Percentiles rank a stretch among this genome's conserved stretches.
phyloP scores from a whole-genome alignment of 805 yeast genomes.

The Metschnikowia lochheadii region DNA sequence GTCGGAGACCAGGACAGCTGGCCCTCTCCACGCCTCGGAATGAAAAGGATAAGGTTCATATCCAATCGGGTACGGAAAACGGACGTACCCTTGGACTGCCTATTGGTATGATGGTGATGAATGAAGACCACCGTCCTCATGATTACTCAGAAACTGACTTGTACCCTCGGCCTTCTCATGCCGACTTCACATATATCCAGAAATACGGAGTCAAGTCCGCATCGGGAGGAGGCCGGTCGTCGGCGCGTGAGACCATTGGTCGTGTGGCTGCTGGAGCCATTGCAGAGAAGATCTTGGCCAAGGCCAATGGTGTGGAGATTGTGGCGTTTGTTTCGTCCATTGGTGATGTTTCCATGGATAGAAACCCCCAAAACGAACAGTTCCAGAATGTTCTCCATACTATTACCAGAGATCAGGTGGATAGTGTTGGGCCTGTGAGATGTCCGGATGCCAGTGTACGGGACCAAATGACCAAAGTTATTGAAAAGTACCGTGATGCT shows the following conservation, averaged over 20 bases:
- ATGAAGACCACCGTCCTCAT: conserved; percentile 95
- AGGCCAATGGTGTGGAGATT: conserved; percentile 81
- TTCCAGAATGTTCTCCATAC: conserved; percentile 68
- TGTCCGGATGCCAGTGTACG: conserved; percentile 79
- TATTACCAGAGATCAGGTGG: conserved; percentile 85
- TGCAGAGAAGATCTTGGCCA: conserved; percentile 84
- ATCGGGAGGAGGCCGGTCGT: conserved; percentile 95
- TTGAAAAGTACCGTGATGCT: conserved; percentile 79
- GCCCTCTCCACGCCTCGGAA: conserved; percentile 91
- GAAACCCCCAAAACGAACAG: conserved; percentile 60
- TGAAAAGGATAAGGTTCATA: conserved; percentile 88
- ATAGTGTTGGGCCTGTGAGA: conserved; percentile 83
- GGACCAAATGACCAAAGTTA: conserved; percentile 78
- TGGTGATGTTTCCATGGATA: conserved; percentile 73
- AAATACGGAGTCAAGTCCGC: conserved; percentile 93
- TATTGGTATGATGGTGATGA: conserved; percentile 85
- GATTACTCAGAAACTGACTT: conserved; percentile 94
- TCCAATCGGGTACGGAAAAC: conserved; percentile 91
- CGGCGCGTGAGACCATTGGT: conserved; percentile 97
- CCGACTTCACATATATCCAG: conserved; percentile 87
- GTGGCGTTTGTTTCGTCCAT: conserved; percentile 96
- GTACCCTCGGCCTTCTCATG: conserved; percentile 97
- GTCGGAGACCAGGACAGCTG: conserved; percentile 98
- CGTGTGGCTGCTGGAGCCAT: conserved; percentile 98
- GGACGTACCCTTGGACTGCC: conserved; percentile 94